A percentile compares a stretch with the other conserved stretches of the same genome.
phyloP scores from a whole-genome alignment of 352 stramenopile species.

The Saprolegnia diclina region DNA sequence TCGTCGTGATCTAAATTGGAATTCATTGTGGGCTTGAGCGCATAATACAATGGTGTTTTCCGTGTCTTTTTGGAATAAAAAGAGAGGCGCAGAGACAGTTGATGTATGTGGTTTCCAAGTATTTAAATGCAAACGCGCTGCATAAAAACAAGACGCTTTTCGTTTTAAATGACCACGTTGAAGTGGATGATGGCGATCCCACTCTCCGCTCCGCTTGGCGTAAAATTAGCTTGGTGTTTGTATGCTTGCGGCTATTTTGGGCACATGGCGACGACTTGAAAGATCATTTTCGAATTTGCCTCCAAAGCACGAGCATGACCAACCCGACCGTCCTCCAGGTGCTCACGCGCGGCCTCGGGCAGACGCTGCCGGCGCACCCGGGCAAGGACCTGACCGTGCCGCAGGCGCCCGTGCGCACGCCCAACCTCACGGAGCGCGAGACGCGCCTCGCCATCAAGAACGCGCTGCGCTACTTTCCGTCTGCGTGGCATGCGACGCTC shows the following conservation, averaged over 20 bases:
- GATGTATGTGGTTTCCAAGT: neutral
- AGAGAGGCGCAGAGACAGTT: neutral
- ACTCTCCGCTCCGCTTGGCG: neutral
- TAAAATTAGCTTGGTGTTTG: neutral
- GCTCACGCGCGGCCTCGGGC: conserved; percentile 46
- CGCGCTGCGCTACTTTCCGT: conserved; percentile 82
- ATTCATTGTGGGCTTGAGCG: neutral
- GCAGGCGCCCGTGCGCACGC: conserved; percentile 48
- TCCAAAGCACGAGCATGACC: conserved; percentile 10
- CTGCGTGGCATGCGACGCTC: conserved; percentile 54
- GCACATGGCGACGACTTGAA: neutral
- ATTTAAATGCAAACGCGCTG: neutral
- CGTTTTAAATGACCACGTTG: conserved; percentile 9
- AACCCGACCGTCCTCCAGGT: conserved; percentile 30
- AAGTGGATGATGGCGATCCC: conserved; percentile 7
- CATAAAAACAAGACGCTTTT: neutral
- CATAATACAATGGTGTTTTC: conserved; percentile 14
- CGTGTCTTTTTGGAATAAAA: neutral
- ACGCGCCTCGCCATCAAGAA: conserved; percentile 79
- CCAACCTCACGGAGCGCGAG: conserved; percentile 51
- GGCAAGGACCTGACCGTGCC: conserved; percentile 46
- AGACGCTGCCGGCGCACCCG: conserved; percentile 45
- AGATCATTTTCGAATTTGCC: conserved; percentile 24
- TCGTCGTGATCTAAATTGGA: conserved; percentile 16
- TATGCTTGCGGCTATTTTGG: conserved; percentile 7